Conservation (phyloP, 495 filamentous ascomycete species). For the Talaromyces proteolyticus region DNA sequence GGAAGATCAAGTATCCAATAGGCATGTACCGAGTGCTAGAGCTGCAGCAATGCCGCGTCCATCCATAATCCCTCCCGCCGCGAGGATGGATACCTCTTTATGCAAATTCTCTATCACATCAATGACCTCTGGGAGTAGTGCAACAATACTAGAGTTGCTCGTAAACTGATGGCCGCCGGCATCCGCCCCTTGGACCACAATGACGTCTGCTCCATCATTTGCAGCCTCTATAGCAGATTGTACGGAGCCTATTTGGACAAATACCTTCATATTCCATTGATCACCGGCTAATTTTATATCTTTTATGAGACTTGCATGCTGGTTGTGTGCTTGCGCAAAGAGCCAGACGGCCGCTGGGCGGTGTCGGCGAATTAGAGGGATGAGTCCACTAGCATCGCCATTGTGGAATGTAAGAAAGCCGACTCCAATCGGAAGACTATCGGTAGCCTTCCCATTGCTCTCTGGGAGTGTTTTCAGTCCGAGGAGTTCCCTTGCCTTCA, state of each 20-base stretch:
- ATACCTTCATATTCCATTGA: conserved; percentile 52
- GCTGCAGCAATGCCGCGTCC: conserved; percentile 54
- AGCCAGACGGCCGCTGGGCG: conserved; percentile 61
- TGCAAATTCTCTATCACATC: conserved; percentile 47
- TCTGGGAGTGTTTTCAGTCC: conserved; percentile 47
- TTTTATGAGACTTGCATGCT: conserved; percentile 37
- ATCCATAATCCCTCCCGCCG: conserved; percentile 61
- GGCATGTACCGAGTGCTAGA: conserved; percentile 46
- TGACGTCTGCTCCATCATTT: conserved; percentile 61
- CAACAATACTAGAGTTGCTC: conserved; percentile 52
- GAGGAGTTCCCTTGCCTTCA: conserved; percentile 56
- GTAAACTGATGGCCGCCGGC: conserved; percentile 65
- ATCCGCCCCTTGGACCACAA: conserved; percentile 66
- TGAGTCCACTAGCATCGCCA: conserved; percentile 31
- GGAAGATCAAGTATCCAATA: not conserved
- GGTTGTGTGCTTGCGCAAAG: conserved; percentile 48
- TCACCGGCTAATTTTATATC: conserved; percentile 30
- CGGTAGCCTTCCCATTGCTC: conserved; percentile 65
- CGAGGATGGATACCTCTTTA: conserved; percentile 47
- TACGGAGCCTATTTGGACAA: conserved; percentile 66
- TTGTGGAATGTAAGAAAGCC: conserved; percentile 52
- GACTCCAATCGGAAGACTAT: conserved; percentile 49
- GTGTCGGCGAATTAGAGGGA: conserved; percentile 33
- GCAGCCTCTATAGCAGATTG: conserved; percentile 62
- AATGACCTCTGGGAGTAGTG: conserved; percentile 54